Base-by-base conservation (phyloP, 2,329 filamentous ascomycete genomes). In the Hansfordia pulvinata region DNA sequence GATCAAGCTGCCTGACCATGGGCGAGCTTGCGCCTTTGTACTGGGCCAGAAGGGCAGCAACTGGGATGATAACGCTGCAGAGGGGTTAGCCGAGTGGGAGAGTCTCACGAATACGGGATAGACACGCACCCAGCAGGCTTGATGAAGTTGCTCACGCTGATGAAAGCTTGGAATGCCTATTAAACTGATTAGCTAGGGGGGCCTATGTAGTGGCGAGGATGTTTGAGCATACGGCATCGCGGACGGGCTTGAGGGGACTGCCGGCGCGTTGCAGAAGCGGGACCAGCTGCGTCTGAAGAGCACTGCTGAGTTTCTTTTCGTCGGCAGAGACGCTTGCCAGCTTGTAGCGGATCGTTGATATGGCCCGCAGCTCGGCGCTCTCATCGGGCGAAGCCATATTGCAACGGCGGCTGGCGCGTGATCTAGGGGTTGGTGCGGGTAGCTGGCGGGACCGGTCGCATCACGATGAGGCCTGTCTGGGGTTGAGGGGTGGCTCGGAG, bases 191-290 rank as follows among this genome's bases (percentile, higher is more conserved):
- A 33, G 17, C 11, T n/a, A 27, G 20, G 10, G 14, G n/a, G 19
- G n/a, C 25, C n/a, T n/a, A n/a, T n/a, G n/a, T n/a, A n/a, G n/a
- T n/a, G n/a, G n/a, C n/a, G n/a, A n/a, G n/a, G n/a, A n/a, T n/a
- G n/a, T n/a, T n/a, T n/a, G n/a, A n/a, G n/a, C 42, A 30, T 42
- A 43, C 46, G 24, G 44, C 44, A 37, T 50, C 77, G 41, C 88
- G 72, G 16, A 96, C 90, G 23, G 73, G 64, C 26, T 73, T 65
- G 53, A 86, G 72, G 14, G 84, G 79, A 25, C 86, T 94, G 17
- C 68, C 75, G 17, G 92, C 73, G 49, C 96, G 96, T 31, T 94
- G 63, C 3, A 98, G 66, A 8, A 96, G 56, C 1, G 88, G 79
- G 4, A 80, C 60, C 15, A 98, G 62, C 45, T 88, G 94, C 21